Conservation (phyloP, 2,329 filamentous ascomycete genomes). For the Cyphellophora attinorum region DNA sequence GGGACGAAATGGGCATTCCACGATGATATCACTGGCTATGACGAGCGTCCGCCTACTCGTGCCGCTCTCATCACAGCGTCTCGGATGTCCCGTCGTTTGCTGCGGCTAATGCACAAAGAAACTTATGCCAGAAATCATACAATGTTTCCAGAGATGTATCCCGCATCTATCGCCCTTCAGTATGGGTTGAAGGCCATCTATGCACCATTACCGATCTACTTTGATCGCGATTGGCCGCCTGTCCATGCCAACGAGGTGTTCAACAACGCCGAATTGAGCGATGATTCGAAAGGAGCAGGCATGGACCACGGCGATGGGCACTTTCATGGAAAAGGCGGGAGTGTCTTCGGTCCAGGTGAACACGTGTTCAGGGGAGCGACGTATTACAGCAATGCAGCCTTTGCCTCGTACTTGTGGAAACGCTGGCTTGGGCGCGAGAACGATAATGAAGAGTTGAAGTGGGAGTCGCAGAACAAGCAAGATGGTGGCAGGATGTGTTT, state of each 20-base stretch:
- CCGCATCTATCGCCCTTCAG: constrained; percentile 59
- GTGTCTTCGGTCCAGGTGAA: constrained; percentile 43
- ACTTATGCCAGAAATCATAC: constrained; percentile 56
- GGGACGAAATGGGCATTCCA: constrained; percentile 65
- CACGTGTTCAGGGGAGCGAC: constrained; percentile 44
- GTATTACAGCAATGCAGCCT: constrained; percentile 46
- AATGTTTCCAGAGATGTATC: constrained; percentile 77
- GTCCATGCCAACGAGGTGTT: constrained; percentile 45
- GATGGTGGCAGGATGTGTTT: constrained; percentile 19
- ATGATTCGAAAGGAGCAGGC: constrained; percentile 39
- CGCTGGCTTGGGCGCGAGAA: constrained; percentile 40
- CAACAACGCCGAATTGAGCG: constrained; percentile 43
- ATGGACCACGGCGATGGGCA: constrained; percentile 23
- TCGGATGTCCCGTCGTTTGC: constrained; percentile 56
- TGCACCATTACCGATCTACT: constrained; percentile 47
- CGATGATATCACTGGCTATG: constrained; percentile 61
- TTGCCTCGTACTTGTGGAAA: constrained; percentile 45
- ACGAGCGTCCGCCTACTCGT: constrained; percentile 54
- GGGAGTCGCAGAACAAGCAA: constrained; percentile 8
- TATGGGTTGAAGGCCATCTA: constrained; percentile 71
- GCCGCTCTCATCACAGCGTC: constrained; percentile 63
- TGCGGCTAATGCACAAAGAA: constrained; percentile 66
- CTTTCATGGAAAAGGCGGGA: constrained; percentile 25
- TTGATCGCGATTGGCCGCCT: constrained; percentile 47
- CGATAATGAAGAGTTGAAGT: constrained; percentile 12